Evolutionary conservation across 129 eudicot genomes (phyloP).

Genomic region (Centrapalus pauciflorus): DNA sequence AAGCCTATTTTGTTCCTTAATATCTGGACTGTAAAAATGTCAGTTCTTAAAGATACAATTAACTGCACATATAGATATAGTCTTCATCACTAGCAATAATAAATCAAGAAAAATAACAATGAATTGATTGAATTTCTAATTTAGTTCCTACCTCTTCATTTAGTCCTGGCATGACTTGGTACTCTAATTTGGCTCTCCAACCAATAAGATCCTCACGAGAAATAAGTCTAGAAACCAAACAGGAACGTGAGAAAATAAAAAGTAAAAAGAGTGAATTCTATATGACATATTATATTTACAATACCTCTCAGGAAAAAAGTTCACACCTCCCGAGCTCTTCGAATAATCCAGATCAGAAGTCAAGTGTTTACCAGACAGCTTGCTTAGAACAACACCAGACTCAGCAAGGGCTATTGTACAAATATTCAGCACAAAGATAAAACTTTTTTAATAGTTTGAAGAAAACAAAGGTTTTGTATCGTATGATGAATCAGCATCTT

Average conservation of each 20-base stretch:
- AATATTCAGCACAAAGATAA: constrained; percentile 16
- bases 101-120: background rate
- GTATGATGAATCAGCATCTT: background rate
- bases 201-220: constrained; percentile 76
- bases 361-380: constrained; percentile 34
- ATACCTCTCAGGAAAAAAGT: constrained; percentile 85
- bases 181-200: constrained; percentile 90
- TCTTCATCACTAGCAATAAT: background rate
- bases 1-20: constrained; percentile 75
- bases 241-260: background rate
- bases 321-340: constrained; percentile 16
- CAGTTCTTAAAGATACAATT: constrained; percentile 36
- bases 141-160: constrained; percentile 68
- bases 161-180: constrained; percentile 52
- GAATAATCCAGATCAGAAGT: constrained; percentile 24
- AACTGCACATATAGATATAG: background rate
- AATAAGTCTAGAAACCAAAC: constrained; percentile 45
- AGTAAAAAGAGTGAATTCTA: background rate
- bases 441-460: background rate
- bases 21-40: constrained; percentile 94
- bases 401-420: constrained; percentile 72
- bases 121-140: background rate
- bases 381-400: constrained; percentile 74
- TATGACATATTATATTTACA: background rate
- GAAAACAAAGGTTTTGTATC: background rate